Evolutionary conservation across 768 basidiomycete species (phyloP).

Genomic region (Dacryopinax primogenitus): DNA sequence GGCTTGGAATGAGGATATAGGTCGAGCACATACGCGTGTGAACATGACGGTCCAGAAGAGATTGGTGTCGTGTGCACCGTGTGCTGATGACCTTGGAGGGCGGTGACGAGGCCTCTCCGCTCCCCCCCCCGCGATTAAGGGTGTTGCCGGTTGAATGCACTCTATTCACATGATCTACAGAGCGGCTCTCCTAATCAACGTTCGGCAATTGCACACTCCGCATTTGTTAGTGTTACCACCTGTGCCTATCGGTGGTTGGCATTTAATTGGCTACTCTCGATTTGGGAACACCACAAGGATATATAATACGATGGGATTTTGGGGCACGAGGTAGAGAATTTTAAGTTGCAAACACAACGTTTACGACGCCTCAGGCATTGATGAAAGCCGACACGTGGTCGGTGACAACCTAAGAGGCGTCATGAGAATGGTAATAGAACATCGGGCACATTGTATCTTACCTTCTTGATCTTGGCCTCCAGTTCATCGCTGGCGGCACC

Average conservation of each 20-base stretch:
- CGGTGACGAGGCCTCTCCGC: not conserved
- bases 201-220: no score
- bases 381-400: constrained; percentile 75
- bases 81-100: not conserved
- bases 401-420: constrained; percentile 44
- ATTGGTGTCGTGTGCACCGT: not conserved
- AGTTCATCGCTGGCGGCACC: constrained; percentile 81
- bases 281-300: not conserved
- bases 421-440: not conserved
- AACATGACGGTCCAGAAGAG: not conserved
- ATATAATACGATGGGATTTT: constrained; percentile 6
- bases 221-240: no score
- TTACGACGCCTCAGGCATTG: constrained; percentile 23
- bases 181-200: no score
- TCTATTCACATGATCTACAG: not conserved
- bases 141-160: not conserved
- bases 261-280: not conserved
- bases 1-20: not conserved
- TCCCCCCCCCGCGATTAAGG: not conserved
- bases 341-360: not conserved
- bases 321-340: not conserved
- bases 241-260: no score
- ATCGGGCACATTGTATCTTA: constrained; percentile 11
- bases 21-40: not conserved
- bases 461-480: constrained; percentile 90